Conservation (phyloP, 352 stramenopile species). For the Globisporangium yorkense region DNA sequence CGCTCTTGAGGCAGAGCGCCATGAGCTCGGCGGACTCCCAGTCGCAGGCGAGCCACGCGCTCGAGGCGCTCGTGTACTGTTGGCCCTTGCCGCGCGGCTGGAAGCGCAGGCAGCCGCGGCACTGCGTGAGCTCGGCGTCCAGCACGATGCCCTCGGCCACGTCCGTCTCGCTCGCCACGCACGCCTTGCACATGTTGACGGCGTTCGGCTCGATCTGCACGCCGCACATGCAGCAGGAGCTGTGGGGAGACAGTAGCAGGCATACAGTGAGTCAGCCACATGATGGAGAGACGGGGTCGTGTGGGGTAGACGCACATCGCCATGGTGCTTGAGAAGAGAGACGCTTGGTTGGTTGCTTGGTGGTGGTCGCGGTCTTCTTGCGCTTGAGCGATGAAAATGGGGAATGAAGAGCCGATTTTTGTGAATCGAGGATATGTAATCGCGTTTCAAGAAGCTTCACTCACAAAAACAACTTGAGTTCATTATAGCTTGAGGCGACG, state of each 20-base stretch:
- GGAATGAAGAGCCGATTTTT: too few species aligned
- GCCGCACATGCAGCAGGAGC: slow-evolving; percentile 58
- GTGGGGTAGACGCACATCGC: slow-evolving; percentile 13
- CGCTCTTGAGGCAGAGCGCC: slow-evolving; percentile 71
- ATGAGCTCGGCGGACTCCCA: slow-evolving; percentile 76
- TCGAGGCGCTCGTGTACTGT: slow-evolving; percentile 24
- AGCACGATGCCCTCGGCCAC: slow-evolving; percentile 65
- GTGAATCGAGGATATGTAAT: too few species aligned
- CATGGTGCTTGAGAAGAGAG: slow-evolving; percentile 6
- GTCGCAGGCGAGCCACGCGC: slow-evolving; percentile 52
- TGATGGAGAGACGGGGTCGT: background rate
- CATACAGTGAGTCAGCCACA: background rate
- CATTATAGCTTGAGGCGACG: too few species aligned
- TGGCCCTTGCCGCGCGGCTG: slow-evolving; percentile 45
- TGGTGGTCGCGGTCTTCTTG: background rate
- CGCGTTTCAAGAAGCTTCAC: too few species aligned
- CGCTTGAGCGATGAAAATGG: background rate
- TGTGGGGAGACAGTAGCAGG: slow-evolving; percentile 2
- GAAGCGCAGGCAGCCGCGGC: slow-evolving; percentile 61
- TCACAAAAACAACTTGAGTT: too few species aligned
- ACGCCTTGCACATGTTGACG: slow-evolving; percentile 75
- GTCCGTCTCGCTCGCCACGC: slow-evolving; percentile 61
- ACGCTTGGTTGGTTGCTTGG: too few species aligned
- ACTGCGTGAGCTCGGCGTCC: slow-evolving; percentile 47
- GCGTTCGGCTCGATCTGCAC: slow-evolving; percentile 66